Base-by-base conservation (phyloP, 495 filamentous ascomycete genomes). In the Sporormia fimetaria region DNA sequence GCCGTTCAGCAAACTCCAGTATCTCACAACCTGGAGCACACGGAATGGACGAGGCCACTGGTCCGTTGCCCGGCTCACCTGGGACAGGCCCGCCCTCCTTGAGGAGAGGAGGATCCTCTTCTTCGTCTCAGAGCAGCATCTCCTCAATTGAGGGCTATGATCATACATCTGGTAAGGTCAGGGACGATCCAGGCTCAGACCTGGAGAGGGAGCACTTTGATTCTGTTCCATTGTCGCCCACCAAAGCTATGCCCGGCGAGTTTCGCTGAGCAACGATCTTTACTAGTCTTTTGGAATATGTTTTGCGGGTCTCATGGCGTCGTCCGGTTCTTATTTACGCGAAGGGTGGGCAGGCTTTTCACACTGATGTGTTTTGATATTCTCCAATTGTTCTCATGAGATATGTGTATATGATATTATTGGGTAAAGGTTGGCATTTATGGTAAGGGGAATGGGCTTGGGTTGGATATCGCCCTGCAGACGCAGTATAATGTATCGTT, bases 111-210 rank as follows among this genome's bases (percentile, higher is more conserved):
- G 40, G 36, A 11, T 49, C 51, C 7, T 49, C 51, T 7, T 31
- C 40, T 1, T 48, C 44, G 9, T 54, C 51, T 10, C 23, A 46
- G 35, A 37, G 46, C 23, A 44, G 39, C 15, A 40, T 54, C 21
- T 46, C 42, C 7, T 54, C 51, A 12, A 33, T 31, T 6, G 50
- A 52, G 14, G 40, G 49, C 12, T 30, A 48, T 16, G 44, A 49
- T 14, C 40, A 36, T 17, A 44, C 4, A 16, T 20, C 33, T 26
- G 26, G 22, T 17, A n/a, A 17, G 8, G 38, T n/a, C 24, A 31
- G 26, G 21, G 18, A 27, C 11, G 26, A 35, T 15, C 11, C 28
- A 17, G 36, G 28, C 10, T 40, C 21, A 40, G 33, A 37, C 35
- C 28, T 38, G 7, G 43, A 42, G 6, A 43, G 43, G 18, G 39